phyloP scores from a whole-genome alignment of 306 rosid genomes.

The Cicer pinnatifidum region DNA sequence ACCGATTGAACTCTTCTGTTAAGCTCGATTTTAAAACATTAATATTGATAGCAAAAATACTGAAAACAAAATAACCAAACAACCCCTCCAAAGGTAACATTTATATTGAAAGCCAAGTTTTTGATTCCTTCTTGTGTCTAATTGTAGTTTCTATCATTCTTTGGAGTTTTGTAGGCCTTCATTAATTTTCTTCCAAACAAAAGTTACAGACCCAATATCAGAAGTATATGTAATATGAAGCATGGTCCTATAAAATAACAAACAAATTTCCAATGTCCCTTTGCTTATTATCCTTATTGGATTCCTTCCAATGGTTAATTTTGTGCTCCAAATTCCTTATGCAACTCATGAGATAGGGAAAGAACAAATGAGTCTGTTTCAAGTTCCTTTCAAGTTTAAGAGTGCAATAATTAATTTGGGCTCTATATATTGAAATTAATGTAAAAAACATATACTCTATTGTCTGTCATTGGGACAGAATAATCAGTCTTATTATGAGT shows the following conservation, averaged over 20 bases:
- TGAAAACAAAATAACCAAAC: too few relatives aligned
- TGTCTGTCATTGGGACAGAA: slow-evolving; percentile 48
- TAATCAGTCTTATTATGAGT: slow-evolving; percentile 47
- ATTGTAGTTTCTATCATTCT: slow-evolving; percentile 11
- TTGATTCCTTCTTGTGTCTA: neutral
- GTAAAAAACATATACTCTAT: neutral
- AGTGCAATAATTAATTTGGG: slow-evolving; percentile 57
- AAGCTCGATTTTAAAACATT: too few relatives aligned
- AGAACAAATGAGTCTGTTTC: slow-evolving; percentile 43
- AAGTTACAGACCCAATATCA: slow-evolving; percentile 16
- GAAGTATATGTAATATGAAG: neutral
- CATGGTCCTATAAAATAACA: slow-evolving; percentile 26
- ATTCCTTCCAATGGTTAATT: slow-evolving; percentile 8
- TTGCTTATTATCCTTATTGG: slow-evolving; percentile 39
- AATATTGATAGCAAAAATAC: too few relatives aligned
- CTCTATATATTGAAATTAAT: neutral
- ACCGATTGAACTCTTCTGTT: too few relatives aligned
- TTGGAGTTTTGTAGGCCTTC: slow-evolving; percentile 4
- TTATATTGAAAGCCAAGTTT: neutral
- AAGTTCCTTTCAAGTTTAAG: slow-evolving; percentile 37
- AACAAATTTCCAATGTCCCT: slow-evolving; percentile 12
- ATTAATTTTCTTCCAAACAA: slow-evolving; percentile 11
- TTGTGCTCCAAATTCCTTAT: slow-evolving; percentile 7
- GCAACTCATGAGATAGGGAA: slow-evolving; percentile 30
- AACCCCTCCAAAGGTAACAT: neutral